Conservation (phyloP, 139 green algal genomes). For the Micractinium sp. region DNA sequence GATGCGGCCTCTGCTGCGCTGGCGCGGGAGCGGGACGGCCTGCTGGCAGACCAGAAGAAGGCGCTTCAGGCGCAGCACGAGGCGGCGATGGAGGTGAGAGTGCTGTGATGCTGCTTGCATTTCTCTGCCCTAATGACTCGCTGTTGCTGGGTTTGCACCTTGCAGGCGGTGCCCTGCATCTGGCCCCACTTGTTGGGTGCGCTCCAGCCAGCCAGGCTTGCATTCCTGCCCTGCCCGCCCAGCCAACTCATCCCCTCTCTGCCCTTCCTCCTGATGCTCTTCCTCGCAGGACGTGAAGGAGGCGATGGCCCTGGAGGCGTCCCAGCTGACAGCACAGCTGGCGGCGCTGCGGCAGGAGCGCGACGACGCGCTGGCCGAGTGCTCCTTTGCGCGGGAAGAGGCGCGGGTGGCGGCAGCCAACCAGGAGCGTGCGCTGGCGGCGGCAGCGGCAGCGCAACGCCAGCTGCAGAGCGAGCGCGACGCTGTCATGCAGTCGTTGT, state of each 20-base stretch:
- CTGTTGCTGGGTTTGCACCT: background rate
- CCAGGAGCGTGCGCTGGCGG: background rate
- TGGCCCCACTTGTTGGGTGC: too few relatives aligned
- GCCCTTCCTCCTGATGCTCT: background rate
- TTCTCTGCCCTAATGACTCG: background rate
- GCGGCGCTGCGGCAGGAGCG: conserved; percentile 1
- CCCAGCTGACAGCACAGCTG: background rate
- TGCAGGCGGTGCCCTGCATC: too few relatives aligned
- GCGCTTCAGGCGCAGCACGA: conserved; percentile 25
- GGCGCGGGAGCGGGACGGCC: background rate
- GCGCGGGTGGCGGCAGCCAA: background rate
- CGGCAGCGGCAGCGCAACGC: background rate
- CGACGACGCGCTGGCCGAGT: background rate
- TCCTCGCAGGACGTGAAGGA: conserved; percentile 23
- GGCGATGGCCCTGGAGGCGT: background rate
- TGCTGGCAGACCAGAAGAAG: conserved; percentile 30
- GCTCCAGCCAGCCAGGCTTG: too few relatives aligned
- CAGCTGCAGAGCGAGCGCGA: conserved; percentile 1
- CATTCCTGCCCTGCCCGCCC: too few relatives aligned
- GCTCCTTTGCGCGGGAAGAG: background rate
- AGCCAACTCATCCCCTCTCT: background rate
- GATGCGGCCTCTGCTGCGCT: background rate
- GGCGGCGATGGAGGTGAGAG: background rate
- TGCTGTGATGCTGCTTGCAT: background rate
- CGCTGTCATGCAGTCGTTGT: background rate